Evolutionary conservation across 352 stramenopile species (phyloP), one percentile per base, ranked within the genome.

Genomic region (Peronospora tabacina): DNA sequence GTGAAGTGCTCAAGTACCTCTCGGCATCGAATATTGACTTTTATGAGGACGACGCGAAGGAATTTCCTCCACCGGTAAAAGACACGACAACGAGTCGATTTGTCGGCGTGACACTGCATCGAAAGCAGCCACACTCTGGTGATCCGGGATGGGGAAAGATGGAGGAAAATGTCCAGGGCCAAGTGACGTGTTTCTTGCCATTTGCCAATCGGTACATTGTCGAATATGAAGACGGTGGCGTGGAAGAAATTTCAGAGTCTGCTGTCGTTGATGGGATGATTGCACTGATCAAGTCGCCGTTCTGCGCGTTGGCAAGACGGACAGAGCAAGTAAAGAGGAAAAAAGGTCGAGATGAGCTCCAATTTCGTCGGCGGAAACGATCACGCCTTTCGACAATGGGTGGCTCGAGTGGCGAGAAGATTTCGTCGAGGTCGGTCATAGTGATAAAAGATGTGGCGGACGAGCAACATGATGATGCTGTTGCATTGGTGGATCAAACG

Each of bases 211-310:
- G 45, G 9, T 89, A 83, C 39, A 50, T 55, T 39, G 72, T 87
- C 1, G 54, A 55, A 16, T 89, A 75, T 46, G 58, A 75, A 7
- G 78, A 89, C 32, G 68, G 58, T 2, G 66, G 58, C 19, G 69
- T 9, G 0, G 60, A 67, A 13, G 64, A 87, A n/a, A 20, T 87
- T 33, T 73, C 43, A 2, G 75, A 89, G 36, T 49, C 65, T 38
- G 63, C 72, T 45, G 50, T 89, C 8, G 75, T 89, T 56, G 63
- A 87, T 45, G 64, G 59, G 7, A 76, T 89, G 61, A 70, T 89
- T 49, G 49, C 40, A 12, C 35, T 73, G 53, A 58, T 72, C 37
- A 72, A 53, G 57, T 64, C 59, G 9, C 51, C 64, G 22, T 66
- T 61, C 41, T 68, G 62, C 9, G 4, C 2, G 20, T 66, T 39